A percentile compares a stretch with the other conserved stretches of the same genome.
Conservation (phyloP, 352 stramenopile genomes). For the Globisporangium barbulae region DNA sequence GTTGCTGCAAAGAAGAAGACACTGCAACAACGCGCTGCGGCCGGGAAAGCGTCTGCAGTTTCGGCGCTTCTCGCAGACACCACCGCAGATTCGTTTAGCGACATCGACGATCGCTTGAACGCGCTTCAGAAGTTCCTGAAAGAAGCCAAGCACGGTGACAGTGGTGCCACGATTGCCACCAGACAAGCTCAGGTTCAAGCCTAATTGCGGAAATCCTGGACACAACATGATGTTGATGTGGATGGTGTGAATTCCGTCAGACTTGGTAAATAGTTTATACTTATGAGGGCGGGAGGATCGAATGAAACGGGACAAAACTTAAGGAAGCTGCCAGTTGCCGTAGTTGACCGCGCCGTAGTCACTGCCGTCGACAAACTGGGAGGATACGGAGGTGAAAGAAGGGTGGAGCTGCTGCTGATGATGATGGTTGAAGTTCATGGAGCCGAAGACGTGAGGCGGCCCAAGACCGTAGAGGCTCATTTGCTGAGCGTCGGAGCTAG, state of each 20-base stretch:
- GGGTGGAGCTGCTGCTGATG: conserved; percentile 8
- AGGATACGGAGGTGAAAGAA: conserved; percentile 1
- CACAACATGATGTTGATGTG: not conserved
- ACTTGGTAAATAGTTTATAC: conserved; percentile 9
- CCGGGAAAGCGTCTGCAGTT: conserved; percentile 5
- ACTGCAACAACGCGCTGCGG: not conserved
- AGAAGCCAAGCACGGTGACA: conserved; percentile 62
- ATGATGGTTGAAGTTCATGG: conserved; percentile 8
- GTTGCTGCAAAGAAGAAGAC: not conserved
- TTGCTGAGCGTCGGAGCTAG: conserved; percentile 1
- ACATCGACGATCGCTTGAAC: conserved; percentile 83
- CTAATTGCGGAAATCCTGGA: not conserved
- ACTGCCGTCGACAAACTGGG: conserved; percentile 2
- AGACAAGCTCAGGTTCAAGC: not conserved
- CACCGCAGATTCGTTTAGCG: conserved; percentile 74
- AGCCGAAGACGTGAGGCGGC: not conserved
- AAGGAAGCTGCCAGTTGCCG: conserved; percentile 10
- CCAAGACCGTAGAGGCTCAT: conserved; percentile 7
- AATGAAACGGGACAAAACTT: conserved; percentile 7
- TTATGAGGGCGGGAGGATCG: not conserved
- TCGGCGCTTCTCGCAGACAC: conserved; percentile 49
- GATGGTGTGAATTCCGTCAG: not conserved
- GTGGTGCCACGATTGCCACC: not conserved
- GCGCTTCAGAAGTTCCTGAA: conserved; percentile 80
- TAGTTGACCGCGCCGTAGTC: conserved; percentile 9